Percentiles rank a stretch among this genome's conserved stretches.
Evolutionary conservation across 768 basidiomycete species (phyloP).

Genomic region (Leccinum disarticulatum): DNA sequence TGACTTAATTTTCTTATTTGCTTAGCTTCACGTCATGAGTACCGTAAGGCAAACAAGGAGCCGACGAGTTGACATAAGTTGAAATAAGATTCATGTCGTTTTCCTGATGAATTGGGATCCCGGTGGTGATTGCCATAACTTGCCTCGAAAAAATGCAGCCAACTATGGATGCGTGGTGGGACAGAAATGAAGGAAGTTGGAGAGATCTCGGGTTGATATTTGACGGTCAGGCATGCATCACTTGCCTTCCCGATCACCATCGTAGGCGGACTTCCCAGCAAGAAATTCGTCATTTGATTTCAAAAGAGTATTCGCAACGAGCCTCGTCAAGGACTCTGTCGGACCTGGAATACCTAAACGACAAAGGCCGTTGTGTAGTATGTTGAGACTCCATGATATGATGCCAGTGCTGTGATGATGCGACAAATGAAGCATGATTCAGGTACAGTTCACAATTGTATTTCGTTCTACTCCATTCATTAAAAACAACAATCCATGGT

Average conservation of each 20-base stretch:
- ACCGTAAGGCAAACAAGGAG: no score
- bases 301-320: constrained; percentile 5
- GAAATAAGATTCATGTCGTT: no score
- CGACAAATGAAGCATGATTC: neutral
- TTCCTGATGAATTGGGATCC: constrained; percentile 30
- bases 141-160: constrained; percentile 34
- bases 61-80: no score
- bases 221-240: constrained; percentile 31
- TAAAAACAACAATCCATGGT: constrained; percentile 8
- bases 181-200: constrained; percentile 22
- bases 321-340: neutral
- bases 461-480: neutral
- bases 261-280: constrained; percentile 19
- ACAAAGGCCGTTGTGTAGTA: constrained; percentile 15
- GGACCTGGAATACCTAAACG: constrained; percentile 8
- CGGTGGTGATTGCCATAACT: constrained; percentile 39
- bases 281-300: constrained; percentile 16
- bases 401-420: no score
- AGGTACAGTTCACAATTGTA: constrained; percentile 8
- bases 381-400: constrained; percentile 12
- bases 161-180: constrained; percentile 37
- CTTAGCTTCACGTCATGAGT: no score
- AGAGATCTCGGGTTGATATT: constrained; percentile 21
- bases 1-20: no score
- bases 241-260: constrained; percentile 16